These are phyloP conservation scores for Pichia inconspicua DNA, from an alignment of 1,139 yeast genomes.

Conservation along the genomic window DNA sequence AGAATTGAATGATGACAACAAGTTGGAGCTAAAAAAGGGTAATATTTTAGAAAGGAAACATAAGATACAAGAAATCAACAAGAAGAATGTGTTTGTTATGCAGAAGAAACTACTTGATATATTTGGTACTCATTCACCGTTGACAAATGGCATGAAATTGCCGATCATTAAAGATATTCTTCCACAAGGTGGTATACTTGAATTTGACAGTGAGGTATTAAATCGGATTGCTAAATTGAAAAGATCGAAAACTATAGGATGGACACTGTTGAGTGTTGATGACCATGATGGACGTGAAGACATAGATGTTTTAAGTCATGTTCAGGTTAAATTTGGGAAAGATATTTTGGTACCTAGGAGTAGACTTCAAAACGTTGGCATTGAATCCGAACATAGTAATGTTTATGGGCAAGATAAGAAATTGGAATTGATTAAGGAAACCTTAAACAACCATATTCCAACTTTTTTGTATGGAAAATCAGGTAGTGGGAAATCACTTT, in stretches of 20 bases:
- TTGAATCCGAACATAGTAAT: slow-evolving; percentile 2
- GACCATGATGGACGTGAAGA: not conserved
- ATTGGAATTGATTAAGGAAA: slow-evolving; percentile 35
- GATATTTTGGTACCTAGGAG: slow-evolving; percentile 48
- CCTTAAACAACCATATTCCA: slow-evolving; percentile 48
- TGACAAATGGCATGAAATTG: slow-evolving; percentile 42
- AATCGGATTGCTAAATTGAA: not conserved
- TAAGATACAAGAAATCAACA: slow-evolving; percentile 24
- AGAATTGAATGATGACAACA: not conserved
- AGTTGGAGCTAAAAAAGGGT: slow-evolving; percentile 16
- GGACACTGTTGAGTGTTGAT: not conserved
- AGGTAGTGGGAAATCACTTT: slow-evolving; percentile 73
- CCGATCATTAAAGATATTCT: slow-evolving; percentile 42
- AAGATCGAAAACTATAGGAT: not conserved
- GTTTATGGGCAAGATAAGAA: slow-evolving; percentile 55
- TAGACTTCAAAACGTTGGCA: slow-evolving; percentile 28
- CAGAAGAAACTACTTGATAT: slow-evolving; percentile 5
- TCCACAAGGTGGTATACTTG: slow-evolving; percentile 58
- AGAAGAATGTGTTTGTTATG: slow-evolving; percentile 9
- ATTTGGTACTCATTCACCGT: slow-evolving; percentile 22
- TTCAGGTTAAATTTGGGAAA: slow-evolving; percentile 30
- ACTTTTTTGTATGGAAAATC: slow-evolving; percentile 61
- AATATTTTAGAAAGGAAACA: slow-evolving; percentile 20
- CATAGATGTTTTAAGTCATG: not conserved
- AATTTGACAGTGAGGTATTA: slow-evolving; percentile 16